Percentiles rank a stretch among this genome's conserved stretches.
phyloP scores from a whole-genome alignment of 2,329 filamentous ascomycete species.

The Venturia nashicola region DNA sequence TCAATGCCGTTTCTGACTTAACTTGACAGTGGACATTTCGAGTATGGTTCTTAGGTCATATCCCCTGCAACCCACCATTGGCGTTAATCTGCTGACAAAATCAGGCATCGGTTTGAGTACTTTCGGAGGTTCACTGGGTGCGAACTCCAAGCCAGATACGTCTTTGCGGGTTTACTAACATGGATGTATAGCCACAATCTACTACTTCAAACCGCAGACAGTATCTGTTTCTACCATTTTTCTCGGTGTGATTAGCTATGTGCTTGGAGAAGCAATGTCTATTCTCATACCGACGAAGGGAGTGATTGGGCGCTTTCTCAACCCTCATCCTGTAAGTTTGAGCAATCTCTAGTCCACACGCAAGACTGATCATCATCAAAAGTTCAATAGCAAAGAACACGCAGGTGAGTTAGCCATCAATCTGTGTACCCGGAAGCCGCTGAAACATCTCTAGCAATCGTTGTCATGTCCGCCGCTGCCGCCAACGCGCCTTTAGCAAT shows the following conservation, averaged over 20 bases:
- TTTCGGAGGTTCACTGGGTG: slow-evolving; percentile 22
- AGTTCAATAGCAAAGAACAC: slow-evolving; percentile 25
- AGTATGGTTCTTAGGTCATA: slow-evolving; percentile 7
- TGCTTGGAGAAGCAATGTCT: slow-evolving; percentile 29
- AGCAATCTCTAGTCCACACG: slow-evolving; percentile 32
- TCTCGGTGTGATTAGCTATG: slow-evolving; percentile 31
- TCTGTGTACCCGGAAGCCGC: slow-evolving; percentile 9
- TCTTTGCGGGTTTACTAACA: slow-evolving; percentile 21
- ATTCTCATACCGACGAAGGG: slow-evolving; percentile 24
- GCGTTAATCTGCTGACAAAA: background rate
- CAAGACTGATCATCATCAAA: slow-evolving; percentile 14
- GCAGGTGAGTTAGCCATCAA: slow-evolving; percentile 11
- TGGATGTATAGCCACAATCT: slow-evolving; percentile 29
- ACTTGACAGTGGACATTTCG: slow-evolving; percentile 9
- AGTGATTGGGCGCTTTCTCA: slow-evolving; percentile 23
- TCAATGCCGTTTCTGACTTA: background rate
- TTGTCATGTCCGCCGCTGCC: slow-evolving; percentile 11
- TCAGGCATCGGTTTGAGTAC: slow-evolving; percentile 7
- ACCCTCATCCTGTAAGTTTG: slow-evolving; percentile 25
- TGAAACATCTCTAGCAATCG: slow-evolving; percentile 11
- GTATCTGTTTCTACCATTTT: slow-evolving; percentile 35
- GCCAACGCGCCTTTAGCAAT: slow-evolving; percentile 9
- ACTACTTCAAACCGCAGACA: slow-evolving; percentile 36
- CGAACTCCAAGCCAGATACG: slow-evolving; percentile 37
- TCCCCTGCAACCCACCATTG: background rate